Conservation (phyloP, 2,329 filamentous ascomycete species). For the Talaromyces sp. region DNA sequence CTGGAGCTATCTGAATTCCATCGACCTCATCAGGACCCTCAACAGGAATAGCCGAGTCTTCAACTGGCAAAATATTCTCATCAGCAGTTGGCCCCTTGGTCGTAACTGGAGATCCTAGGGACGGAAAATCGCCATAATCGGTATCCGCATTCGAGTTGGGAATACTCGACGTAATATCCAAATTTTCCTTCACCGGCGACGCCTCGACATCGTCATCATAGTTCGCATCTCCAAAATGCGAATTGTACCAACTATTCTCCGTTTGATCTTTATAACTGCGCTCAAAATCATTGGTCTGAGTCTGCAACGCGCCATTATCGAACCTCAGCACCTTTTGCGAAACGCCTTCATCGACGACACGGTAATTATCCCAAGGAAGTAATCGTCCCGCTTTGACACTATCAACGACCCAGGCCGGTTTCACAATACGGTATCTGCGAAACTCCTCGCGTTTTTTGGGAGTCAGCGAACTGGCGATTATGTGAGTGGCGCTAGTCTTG, state of each 20-base stretch:
- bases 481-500: constrained; percentile 93
- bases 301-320: constrained; percentile 61
- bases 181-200: constrained; percentile 21
- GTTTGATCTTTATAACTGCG: constrained; percentile 77
- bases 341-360: constrained; percentile 78
- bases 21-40: background rate
- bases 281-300: constrained; percentile 59
- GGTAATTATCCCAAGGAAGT: constrained; percentile 80
- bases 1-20: background rate
- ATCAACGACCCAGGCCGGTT: constrained; percentile 90
- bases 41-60: background rate
- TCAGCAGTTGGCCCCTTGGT: background rate
- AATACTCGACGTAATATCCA: constrained; percentile 8
- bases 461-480: constrained; percentile 84
- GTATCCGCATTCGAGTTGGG: constrained; percentile 27
- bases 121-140: constrained; percentile 41
- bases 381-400: constrained; percentile 77
- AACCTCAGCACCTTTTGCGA: constrained; percentile 74
- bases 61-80: background rate
- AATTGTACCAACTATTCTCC: constrained; percentile 76
- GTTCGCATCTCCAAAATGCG: constrained; percentile 55
- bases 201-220: constrained; percentile 24
- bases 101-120: constrained; percentile 22
- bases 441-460: constrained; percentile 93
- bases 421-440: constrained; percentile 81